These are phyloP conservation scores for Cornus suecica DNA, from an alignment of 148 eudicot genomes.

Conservation along the genomic window DNA sequence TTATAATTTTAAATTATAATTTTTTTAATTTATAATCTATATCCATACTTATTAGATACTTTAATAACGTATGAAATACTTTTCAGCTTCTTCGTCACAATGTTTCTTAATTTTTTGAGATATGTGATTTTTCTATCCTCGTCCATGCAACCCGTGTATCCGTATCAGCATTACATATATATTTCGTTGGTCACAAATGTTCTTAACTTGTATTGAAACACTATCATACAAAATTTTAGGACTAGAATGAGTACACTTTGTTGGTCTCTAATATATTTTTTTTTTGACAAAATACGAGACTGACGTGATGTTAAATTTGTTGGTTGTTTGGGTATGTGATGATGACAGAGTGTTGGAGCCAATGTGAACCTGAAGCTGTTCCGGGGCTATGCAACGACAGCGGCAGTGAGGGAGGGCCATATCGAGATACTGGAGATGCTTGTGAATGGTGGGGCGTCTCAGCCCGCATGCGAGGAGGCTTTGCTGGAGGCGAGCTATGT, in stretches of 20 bases:
- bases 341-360: constrained; percentile 54
- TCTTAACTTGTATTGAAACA: not conserved
- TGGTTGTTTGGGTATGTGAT: constrained; percentile 5
- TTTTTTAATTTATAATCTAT: too few relatives aligned
- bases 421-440: constrained; percentile 55
- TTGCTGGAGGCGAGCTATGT: constrained; percentile 61
- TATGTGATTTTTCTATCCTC: too few relatives aligned
- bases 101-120: too few relatives aligned
- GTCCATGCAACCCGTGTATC: too few relatives aligned
- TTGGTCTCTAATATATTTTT: too few relatives aligned
- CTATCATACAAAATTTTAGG: not conserved
- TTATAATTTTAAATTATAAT: too few relatives aligned
- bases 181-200: not conserved
- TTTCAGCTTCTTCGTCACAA: too few relatives aligned
- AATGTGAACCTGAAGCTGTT: constrained; percentile 63
- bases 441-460: constrained; percentile 44
- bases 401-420: constrained; percentile 66
- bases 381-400: constrained; percentile 71
- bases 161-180: too few relatives aligned
- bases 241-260: not conserved
- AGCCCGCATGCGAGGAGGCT: constrained; percentile 69
- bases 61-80: too few relatives aligned
- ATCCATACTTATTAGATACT: too few relatives aligned
- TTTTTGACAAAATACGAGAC: not conserved
- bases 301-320: not conserved